Evolutionary conservation across 345 rosid genomes (phyloP), one percentile per base, ranked within the genome.

Genomic region (Eucalyptus pauciflora): DNA sequence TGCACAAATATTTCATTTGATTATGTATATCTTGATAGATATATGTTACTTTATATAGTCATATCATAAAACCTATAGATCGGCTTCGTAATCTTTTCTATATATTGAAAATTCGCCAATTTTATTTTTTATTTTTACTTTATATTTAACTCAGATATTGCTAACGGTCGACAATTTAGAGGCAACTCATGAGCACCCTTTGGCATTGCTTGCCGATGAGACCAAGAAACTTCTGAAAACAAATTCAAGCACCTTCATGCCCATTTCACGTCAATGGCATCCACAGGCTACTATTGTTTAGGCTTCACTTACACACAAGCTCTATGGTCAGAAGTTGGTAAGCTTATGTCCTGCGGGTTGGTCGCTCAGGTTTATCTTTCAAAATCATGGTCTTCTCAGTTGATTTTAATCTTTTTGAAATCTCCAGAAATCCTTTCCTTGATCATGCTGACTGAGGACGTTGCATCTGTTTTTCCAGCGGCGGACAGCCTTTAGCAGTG

Each of bases 371-470:
- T 89, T 86, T 45, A 60, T 58, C 52, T 50, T 87, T 60, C n/a
- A 86, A 60, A 62, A 37, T 87, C 24, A 22, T 50, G 85, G 88
- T 60, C 27, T 17, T 83, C 50, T 85, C 88, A 62, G 86, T 58
- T 85, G 86, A 80, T 93, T 56, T 90, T 87, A 90, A 86, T 22
- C 27, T 49, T 86, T 80, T 87, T 91, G 87, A 86, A 87, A 31
- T 94, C 87, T 92, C 91, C 96, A 97, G 99, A 97, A 95, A 96
- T n/a, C 98, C 99, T 85, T 97, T 97, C 91, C 95, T 94, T 89
- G 98, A 96, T 92, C 92, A 93, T 89, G 95, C 95, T 87, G 92
- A 96, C 98, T 24, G 99, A 97, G 93, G 99, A 96, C 91, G 96
- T 93, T 33, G 97, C 93, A 87, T 95, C 98, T 92, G 99, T 97